Percentiles rank a stretch among this genome's conserved stretches.
Evolutionary conservation across 768 basidiomycete species (phyloP).

Genomic region (Trametes sanguinea): DNA sequence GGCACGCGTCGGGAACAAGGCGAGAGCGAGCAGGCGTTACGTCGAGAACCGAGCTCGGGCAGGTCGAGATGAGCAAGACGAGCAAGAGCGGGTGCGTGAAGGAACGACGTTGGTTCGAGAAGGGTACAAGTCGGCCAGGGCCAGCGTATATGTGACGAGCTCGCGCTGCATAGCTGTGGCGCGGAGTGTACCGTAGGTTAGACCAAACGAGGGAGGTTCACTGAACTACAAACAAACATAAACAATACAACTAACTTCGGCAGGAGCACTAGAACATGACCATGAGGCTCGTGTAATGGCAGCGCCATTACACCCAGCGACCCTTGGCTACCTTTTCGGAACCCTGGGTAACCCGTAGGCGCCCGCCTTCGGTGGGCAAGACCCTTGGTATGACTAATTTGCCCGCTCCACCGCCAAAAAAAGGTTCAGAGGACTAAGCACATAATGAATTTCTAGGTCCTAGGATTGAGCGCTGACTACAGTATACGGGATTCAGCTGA

Average conservation of each 20-base stretch:
- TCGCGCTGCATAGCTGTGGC: not conserved
- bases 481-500: no score
- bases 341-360: no score
- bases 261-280: not conserved
- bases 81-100: not conserved
- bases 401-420: no score
- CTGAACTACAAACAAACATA: not conserved
- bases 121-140: not conserved
- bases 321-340: no score
- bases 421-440: no score
- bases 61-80: not conserved
- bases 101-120: not conserved
- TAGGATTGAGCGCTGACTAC: no score
- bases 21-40: not conserved
- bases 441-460: no score
- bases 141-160: not conserved
- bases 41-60: not conserved
- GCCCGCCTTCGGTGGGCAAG: no score
- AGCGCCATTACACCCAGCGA: not conserved
- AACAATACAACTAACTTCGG: not conserved
- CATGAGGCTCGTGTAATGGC: not conserved
- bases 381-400: no score
- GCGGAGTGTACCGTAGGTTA: not conserved
- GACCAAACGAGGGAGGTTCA: not conserved
- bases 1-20: not conserved